These are phyloP conservation scores for Croton laevigatus DNA, from an alignment of 441 rosid species.

Conservation along the genomic window DNA sequence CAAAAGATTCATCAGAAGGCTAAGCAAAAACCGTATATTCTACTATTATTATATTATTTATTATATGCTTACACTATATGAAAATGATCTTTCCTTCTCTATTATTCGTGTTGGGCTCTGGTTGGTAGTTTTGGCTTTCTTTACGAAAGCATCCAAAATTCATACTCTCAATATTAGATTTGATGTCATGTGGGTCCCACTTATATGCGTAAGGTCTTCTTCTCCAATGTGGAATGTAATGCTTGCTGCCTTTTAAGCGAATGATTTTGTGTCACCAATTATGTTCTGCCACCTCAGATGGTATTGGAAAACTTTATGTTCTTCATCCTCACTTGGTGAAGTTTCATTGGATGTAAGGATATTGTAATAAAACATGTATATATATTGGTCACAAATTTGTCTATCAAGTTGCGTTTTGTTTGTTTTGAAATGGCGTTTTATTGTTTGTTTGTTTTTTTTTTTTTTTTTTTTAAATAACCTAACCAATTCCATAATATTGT, in stretches of 20 bases:
- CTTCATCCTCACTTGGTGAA: too few relatives aligned
- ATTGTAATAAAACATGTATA: too few relatives aligned
- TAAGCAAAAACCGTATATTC: not conserved
- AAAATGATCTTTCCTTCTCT: not conserved
- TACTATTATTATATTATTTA: too few relatives aligned
- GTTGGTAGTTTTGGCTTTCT: slow-evolving; percentile 7
- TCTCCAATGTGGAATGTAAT: not conserved
- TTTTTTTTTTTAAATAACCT: too few relatives aligned
- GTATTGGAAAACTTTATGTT: not conserved
- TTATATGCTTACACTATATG: too few relatives aligned
- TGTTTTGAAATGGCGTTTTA: too few relatives aligned
- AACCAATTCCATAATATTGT: too few relatives aligned
- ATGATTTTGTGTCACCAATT: not conserved
- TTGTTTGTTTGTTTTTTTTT: too few relatives aligned
- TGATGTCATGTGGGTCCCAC: not conserved
- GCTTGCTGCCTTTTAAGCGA: not conserved
- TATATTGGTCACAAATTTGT: too few relatives aligned
- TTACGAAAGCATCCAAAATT: slow-evolving; percentile 7
- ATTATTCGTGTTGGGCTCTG: not conserved
- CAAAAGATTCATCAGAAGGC: slow-evolving; percentile 37
- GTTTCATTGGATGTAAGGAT: too few relatives aligned
- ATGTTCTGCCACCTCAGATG: not conserved
- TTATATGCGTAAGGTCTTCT: not conserved
- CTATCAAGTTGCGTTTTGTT: too few relatives aligned
- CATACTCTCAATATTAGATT: not conserved